Conservation (phyloP, 306 rosid genomes). For the Quercus cerris region DNA sequence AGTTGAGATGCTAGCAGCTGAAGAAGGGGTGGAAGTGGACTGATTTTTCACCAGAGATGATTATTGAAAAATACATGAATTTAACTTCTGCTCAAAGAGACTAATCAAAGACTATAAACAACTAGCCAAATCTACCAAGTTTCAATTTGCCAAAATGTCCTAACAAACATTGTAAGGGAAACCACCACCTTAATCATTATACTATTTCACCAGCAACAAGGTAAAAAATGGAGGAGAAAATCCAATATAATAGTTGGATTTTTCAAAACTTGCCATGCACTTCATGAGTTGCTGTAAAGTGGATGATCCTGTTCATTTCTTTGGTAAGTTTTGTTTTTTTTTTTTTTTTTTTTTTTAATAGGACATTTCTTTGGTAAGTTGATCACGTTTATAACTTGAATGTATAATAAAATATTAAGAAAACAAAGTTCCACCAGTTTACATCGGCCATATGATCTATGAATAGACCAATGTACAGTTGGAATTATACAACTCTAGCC, state of each 20-base stretch:
- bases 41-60: conserved; percentile 67
- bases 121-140: not conserved
- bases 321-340: too few species aligned
- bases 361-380: too few species aligned
- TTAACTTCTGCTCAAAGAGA: conserved; percentile 36
- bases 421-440: too few species aligned
- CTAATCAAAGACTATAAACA: not conserved
- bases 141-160: not conserved
- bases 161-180: not conserved
- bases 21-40: conserved; percentile 85
- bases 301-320: conserved; percentile 16
- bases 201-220: not conserved
- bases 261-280: conserved; percentile 5
- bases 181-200: not conserved
- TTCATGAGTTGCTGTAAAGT: conserved; percentile 24
- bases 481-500: too few species aligned
- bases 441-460: too few species aligned
- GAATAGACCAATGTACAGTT: too few species aligned
- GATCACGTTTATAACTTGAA: conserved; percentile 28
- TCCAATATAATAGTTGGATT: not conserved
- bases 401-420: too few species aligned
- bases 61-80: conserved; percentile 47
- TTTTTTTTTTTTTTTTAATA: too few species aligned
- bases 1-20: conserved; percentile 64
- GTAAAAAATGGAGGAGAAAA: conserved; percentile 8